A percentile compares a stretch with the other conserved stretches of the same genome.
These are phyloP conservation scores for Picochlorum sp. DNA, from an alignment of 139 green algal species.

Conservation along the genomic window DNA sequence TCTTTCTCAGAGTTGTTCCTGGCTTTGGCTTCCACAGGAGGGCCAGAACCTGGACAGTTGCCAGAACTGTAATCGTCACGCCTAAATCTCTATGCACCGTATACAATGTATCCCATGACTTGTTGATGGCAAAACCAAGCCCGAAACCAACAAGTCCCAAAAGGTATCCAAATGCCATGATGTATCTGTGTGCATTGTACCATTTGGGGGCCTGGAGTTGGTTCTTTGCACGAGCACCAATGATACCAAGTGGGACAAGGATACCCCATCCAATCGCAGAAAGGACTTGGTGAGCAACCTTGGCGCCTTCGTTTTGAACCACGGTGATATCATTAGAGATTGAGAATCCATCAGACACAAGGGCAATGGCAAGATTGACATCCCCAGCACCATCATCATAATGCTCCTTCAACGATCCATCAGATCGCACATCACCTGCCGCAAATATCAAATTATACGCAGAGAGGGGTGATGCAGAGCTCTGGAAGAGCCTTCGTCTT, in stretches of 20 bases:
- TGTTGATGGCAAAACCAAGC: not conserved
- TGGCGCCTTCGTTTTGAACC: not conserved
- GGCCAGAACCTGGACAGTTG: conserved; percentile 4
- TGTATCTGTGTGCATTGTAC: not conserved
- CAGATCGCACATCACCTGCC: not conserved
- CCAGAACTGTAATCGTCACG: conserved; percentile 1
- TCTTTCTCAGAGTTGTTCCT: not conserved
- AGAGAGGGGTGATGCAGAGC: not conserved
- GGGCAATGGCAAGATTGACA: not conserved
- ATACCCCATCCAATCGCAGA: conserved; percentile 6
- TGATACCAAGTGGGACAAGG: not conserved
- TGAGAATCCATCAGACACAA: not conserved
- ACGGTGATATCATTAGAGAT: not conserved
- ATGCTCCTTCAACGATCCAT: not conserved
- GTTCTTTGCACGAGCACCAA: not conserved
- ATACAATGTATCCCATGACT: conserved; percentile 2
- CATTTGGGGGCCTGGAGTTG: not conserved
- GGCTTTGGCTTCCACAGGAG: not conserved
- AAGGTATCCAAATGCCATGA: not conserved
- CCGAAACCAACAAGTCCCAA: conserved; percentile 7
- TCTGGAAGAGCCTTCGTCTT: no score
- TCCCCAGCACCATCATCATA: not conserved
- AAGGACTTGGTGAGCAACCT: conserved; percentile 1
- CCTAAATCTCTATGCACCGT: conserved; percentile 8
- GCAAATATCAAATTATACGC: conserved; percentile 1